Percentiles rank a stretch among this genome's conserved stretches.
Conservation (phyloP, 2,329 filamentous ascomycete species). For the Aureobasidium zeae region DNA sequence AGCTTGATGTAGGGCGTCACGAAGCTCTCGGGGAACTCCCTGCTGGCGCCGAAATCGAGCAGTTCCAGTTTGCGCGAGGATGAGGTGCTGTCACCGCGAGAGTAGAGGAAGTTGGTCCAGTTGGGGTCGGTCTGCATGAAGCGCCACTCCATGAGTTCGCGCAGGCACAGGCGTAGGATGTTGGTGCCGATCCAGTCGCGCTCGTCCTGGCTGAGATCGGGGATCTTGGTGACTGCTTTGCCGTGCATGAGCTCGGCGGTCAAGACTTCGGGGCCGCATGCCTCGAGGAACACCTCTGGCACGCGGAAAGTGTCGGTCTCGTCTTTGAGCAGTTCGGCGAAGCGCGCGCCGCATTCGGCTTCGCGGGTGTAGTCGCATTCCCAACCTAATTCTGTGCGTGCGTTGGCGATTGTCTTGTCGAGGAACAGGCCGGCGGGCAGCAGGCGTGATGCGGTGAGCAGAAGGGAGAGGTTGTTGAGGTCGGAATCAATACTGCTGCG, state of each 20-base stretch:
- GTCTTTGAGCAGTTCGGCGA: slow-evolving; percentile 65
- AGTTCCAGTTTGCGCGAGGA: slow-evolving; percentile 59
- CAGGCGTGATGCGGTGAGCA: slow-evolving; percentile 81
- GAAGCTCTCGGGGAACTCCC: slow-evolving; percentile 75
- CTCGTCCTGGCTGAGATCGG: slow-evolving; percentile 66
- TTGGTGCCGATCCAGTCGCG: slow-evolving; percentile 95
- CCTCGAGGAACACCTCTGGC: slow-evolving; percentile 66
- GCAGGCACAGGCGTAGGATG: slow-evolving; percentile 80
- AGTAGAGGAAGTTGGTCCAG: slow-evolving; percentile 92
- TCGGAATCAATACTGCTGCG: slow-evolving; percentile 95
- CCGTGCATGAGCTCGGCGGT: slow-evolving; percentile 92
- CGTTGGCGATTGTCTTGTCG: slow-evolving; percentile 95
- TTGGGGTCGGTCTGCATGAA: slow-evolving; percentile 99
- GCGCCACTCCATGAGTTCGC: slow-evolving; percentile 86
- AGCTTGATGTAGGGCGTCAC: slow-evolving; percentile 70
- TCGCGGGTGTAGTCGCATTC: slow-evolving; percentile 94
- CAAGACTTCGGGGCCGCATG: slow-evolving; percentile 75
- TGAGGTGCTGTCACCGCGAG: not conserved
- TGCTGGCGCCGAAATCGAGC: slow-evolving; percentile 87
- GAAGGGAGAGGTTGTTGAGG: slow-evolving; percentile 81
- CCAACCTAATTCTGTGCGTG: slow-evolving; percentile 84
- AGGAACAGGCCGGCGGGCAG: slow-evolving; percentile 88
- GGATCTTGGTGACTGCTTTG: slow-evolving; percentile 70
- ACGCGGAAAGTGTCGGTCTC: slow-evolving; percentile 69
- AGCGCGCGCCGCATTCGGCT: slow-evolving; percentile 68